A percentile compares a stretch with the other conserved stretches of the same genome.
These are phyloP conservation scores for Stereocaulon alpinum DNA, from an alignment of 495 filamentous ascomycete genomes.

Conservation along the genomic window DNA sequence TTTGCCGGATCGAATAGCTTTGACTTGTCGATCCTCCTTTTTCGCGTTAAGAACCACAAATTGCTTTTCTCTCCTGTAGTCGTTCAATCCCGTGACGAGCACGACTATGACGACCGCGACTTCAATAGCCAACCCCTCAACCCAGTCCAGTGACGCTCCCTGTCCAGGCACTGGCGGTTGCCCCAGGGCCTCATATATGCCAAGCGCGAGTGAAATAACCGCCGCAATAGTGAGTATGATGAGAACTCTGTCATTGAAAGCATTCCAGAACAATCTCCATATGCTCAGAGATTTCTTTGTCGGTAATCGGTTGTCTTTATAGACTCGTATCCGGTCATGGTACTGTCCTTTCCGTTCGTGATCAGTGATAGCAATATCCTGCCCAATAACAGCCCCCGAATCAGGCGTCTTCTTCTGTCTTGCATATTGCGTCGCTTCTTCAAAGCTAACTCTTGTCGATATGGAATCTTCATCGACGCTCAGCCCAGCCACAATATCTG, in stretches of 20 bases:
- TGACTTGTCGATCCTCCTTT: slow-evolving; percentile 72
- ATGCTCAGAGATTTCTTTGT: slow-evolving; percentile 64
- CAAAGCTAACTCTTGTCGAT: slow-evolving; percentile 47
- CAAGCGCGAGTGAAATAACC: slow-evolving; percentile 58
- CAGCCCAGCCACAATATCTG: slow-evolving; percentile 52
- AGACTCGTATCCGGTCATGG: slow-evolving; percentile 60
- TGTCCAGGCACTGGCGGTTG: slow-evolving; percentile 27
- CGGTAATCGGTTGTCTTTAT: slow-evolving; percentile 62
- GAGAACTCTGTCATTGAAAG: slow-evolving; percentile 79
- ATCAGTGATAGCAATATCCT: slow-evolving; percentile 17
- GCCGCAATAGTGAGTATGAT: slow-evolving; percentile 67
- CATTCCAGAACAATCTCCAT: slow-evolving; percentile 68
- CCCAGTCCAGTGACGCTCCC: slow-evolving; percentile 55
- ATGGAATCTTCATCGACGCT: slow-evolving; percentile 55
- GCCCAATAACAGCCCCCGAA: slow-evolving; percentile 6
- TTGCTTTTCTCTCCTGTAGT: slow-evolving; percentile 70
- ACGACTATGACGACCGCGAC: slow-evolving; percentile 70
- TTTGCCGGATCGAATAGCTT: slow-evolving; percentile 66
- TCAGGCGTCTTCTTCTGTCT: slow-evolving; percentile 14
- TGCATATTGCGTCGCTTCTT: slow-evolving; percentile 39
- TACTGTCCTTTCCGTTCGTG: slow-evolving; percentile 32
- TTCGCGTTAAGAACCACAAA: slow-evolving; percentile 67
- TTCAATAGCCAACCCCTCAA: slow-evolving; percentile 71
- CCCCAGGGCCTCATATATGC: slow-evolving; percentile 53
- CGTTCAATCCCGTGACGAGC: slow-evolving; percentile 61